These are phyloP conservation scores for Citrus reticulata DNA, from an alignment of 345 rosid genomes.

Conservation along the genomic window DNA sequence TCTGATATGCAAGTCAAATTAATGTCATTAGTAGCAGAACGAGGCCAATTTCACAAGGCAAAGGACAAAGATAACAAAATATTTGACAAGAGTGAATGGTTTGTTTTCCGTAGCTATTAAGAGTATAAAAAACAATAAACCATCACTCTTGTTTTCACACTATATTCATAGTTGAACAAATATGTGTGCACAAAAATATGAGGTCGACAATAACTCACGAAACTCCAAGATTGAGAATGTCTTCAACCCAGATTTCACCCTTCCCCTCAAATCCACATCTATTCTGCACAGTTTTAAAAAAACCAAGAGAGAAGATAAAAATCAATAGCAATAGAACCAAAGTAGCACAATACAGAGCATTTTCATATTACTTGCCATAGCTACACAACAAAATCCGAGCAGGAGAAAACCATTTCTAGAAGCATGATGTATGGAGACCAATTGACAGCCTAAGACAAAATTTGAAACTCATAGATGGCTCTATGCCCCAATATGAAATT, in stretches of 20 bases:
- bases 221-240: conserved; percentile 91
- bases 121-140: neutral
- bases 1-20: conserved; percentile 35
- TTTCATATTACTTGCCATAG: neutral
- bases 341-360: neutral
- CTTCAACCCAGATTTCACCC: conserved; percentile 93
- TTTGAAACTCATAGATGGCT: neutral
- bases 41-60: neutral
- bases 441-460: neutral
- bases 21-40: conserved; percentile 7
- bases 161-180: too few species aligned
- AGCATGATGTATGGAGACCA: neutral
- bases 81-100: neutral
- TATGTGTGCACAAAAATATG: neutral
- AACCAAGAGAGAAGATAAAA: conserved; percentile 9
- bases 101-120: neutral
- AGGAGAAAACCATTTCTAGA: neutral
- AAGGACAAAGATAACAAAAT: neutral
- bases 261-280: conserved; percentile 89
- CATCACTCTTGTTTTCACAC: neutral
- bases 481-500: neutral
- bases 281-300: conserved; percentile 50
- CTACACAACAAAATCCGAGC: neutral
- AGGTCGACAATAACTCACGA: conserved; percentile 61
- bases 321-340: neutral